Evolutionary conservation across 1,139 yeast species (phyloP).

Genomic region (Candida sp.): DNA sequence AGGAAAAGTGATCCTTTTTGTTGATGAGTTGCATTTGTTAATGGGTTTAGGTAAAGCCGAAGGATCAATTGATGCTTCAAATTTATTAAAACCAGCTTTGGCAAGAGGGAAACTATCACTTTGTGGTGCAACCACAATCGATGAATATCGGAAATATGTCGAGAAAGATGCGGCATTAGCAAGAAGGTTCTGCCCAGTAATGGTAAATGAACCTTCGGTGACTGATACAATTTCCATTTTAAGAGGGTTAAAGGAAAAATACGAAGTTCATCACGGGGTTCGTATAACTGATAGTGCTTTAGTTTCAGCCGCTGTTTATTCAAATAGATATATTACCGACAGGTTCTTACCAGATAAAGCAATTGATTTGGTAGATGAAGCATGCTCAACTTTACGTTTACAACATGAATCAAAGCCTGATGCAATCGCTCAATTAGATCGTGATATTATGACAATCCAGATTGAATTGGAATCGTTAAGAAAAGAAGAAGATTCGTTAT

Average conservation of each 20-base stretch:
- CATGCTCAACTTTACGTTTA: conserved; percentile 88
- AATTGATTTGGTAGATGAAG: conserved; percentile 94
- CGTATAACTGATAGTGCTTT: conserved; percentile 89
- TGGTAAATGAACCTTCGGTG: conserved; percentile 87
- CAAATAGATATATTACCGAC: conserved; percentile 90
- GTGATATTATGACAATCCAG: conserved; percentile 89
- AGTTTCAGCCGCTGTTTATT: conserved; percentile 89
- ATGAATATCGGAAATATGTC: conserved; percentile 81
- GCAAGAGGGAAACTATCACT: conserved; percentile 93
- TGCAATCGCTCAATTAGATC: conserved; percentile 83
- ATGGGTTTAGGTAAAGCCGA: conserved; percentile 94
- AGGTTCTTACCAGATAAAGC: conserved; percentile 94
- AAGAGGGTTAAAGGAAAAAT: conserved; percentile 89
- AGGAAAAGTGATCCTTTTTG: conserved; percentile 77
- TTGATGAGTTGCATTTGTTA: conserved; percentile 89
- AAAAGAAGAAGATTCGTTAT: conserved; percentile 86
- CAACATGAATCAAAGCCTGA: conserved; percentile 99
- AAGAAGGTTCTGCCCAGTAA: conserved; percentile 87
- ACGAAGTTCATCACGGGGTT: conserved; percentile 99
- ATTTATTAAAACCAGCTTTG: conserved; percentile 86
- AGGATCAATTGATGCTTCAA: conserved; percentile 95
- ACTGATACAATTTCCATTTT: conserved; percentile 89
- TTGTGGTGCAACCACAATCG: conserved; percentile 94
- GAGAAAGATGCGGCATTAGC: conserved; percentile 93
- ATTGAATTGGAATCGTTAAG: conserved; percentile 91